Conservation (phyloP, 2,329 filamentous ascomycete genomes). For the Aspergillus sp. region DNA sequence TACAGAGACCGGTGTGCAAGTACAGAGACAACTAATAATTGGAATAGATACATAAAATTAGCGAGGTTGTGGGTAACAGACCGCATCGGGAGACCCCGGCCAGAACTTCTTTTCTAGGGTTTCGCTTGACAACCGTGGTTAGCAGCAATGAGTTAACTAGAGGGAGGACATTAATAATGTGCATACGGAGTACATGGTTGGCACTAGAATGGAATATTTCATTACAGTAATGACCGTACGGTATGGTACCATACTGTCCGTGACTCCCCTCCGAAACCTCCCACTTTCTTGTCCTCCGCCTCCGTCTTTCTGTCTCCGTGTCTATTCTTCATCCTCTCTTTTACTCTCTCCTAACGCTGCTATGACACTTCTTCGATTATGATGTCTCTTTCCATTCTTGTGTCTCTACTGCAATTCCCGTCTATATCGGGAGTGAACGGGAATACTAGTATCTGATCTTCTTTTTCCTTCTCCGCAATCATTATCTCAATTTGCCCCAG, state of each 20-base stretch:
- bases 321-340: constrained; percentile 9
- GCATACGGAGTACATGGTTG: background rate
- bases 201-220: background rate
- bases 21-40: background rate
- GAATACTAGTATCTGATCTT: constrained; percentile 25
- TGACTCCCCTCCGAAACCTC: background rate
- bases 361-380: constrained; percentile 18
- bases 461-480: constrained; percentile 10
- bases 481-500: constrained; percentile 10
- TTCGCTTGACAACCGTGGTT: background rate
- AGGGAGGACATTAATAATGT: constrained; percentile 6
- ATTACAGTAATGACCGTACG: background rate
- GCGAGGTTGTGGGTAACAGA: background rate
- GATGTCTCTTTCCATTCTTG: constrained; percentile 31
- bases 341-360: constrained; percentile 15
- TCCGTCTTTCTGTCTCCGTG: constrained; percentile 14
- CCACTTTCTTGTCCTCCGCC: constrained; percentile 13
- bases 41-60: background rate
- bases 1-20: too few relatives aligned
- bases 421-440: constrained; percentile 41
- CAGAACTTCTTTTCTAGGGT: background rate
- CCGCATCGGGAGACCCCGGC: background rate
- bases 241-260: background rate
- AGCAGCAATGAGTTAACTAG: background rate
- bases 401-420: constrained; percentile 31